A percentile compares a stretch with the other conserved stretches of the same genome.
Conservation (phyloP, 2,329 filamentous ascomycete genomes). For the Tolypocladium tundrense region DNA sequence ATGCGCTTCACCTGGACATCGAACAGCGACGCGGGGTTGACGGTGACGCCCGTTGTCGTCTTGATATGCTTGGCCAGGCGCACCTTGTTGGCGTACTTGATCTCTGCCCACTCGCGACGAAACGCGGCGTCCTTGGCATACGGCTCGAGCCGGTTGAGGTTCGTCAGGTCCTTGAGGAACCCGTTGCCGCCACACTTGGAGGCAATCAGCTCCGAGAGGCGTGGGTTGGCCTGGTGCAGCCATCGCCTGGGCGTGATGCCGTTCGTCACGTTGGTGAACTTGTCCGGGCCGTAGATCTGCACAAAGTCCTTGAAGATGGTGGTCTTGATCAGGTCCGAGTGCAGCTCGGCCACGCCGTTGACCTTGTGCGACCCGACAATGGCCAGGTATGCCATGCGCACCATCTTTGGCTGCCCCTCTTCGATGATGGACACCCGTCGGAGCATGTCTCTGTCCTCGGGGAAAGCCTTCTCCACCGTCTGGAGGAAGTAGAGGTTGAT, state of each 20-base stretch:
- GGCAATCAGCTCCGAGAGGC: conserved; percentile 82
- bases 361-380: conserved; percentile 98
- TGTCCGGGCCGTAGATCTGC: conserved; percentile 85
- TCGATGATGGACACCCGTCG: conserved; percentile 91
- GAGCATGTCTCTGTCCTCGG: conserved; percentile 79
- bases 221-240: conserved; percentile 95
- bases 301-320: conserved; percentile 99
- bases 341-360: conserved; percentile 94
- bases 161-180: conserved; percentile 84
- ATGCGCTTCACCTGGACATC: conserved; percentile 99
- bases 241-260: conserved; percentile 93
- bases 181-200: conserved; percentile 74
- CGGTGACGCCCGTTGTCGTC: conserved; percentile 63
- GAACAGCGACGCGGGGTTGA: conserved; percentile 83
- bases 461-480: conserved; percentile 79
- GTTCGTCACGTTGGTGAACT: conserved; percentile 98
- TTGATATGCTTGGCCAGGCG: conserved; percentile 88
- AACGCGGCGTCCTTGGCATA: conserved; percentile 79
- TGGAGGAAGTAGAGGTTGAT: conserved; percentile 95
- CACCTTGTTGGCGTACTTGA: conserved; percentile 95
- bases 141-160: conserved; percentile 77
- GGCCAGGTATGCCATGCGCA: conserved; percentile 91
- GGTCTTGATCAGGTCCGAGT: conserved; percentile 95
- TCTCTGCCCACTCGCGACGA: conserved; percentile 88
- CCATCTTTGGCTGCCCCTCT: conserved; percentile 93